Percentiles rank a stretch among this genome's conserved stretches.
Evolutionary conservation across 1,284 basidiomycete species (phyloP).

Genomic region (Puccinia polysora): DNA sequence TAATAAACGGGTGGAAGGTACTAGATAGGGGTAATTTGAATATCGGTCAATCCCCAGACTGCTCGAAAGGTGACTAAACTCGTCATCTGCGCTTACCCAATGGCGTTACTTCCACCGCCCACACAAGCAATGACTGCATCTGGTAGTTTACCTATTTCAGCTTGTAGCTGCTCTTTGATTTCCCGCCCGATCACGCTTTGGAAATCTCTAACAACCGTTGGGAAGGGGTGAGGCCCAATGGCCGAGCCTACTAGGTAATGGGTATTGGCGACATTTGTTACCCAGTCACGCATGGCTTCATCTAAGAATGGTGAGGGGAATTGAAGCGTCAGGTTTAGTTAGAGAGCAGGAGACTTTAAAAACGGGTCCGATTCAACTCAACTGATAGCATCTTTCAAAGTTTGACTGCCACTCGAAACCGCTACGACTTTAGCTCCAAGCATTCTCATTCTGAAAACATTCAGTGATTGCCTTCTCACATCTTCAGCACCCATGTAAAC

Average conservation of each 20-base stretch:
- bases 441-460: constrained; percentile 98
- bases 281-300: constrained; percentile 96
- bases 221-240: constrained; percentile 98
- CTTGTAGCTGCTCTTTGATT: constrained; percentile 81
- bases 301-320: constrained; percentile 52
- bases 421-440: constrained; percentile 87
- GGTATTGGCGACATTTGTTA: constrained; percentile 77
- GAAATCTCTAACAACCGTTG: constrained; percentile 96
- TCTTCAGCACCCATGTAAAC: constrained; percentile 99
- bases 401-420: constrained; percentile 88
- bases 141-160: constrained; percentile 74
- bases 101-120: constrained; percentile 94
- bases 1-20: constrained; percentile 89
- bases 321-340: constrained; percentile 42
- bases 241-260: constrained; percentile 97
- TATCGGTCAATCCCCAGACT: neutral
- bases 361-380: constrained; percentile 28
- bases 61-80: neutral
- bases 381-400: constrained; percentile 92
- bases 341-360: neutral
- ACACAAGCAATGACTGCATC: constrained; percentile 95
- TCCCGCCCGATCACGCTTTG: constrained; percentile 92
- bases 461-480: constrained; percentile 86
- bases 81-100: no score
- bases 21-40: neutral